These are phyloP conservation scores for Neurospora discreta DNA, from an alignment of 495 filamentous ascomycete genomes.

Conservation along the genomic window DNA sequence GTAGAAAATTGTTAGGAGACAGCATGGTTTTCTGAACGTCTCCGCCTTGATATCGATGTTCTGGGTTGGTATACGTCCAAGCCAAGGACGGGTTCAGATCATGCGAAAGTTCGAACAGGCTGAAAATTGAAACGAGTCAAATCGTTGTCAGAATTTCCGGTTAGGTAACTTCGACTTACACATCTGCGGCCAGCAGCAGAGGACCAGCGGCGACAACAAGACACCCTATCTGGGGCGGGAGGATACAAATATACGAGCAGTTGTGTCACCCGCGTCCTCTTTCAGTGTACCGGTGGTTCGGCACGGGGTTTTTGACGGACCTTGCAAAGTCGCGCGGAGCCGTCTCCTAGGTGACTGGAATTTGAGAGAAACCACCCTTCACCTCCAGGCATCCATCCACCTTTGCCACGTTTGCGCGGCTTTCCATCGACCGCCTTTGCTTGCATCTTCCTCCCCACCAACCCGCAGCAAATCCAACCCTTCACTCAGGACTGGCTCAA, in stretches of 20 bases:
- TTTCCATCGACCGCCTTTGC: not conserved
- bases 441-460: not conserved
- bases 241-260: not conserved
- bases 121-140: not conserved
- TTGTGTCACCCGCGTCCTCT: not conserved
- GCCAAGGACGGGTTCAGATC: not conserved
- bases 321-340: not conserved
- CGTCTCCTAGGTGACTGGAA: not conserved
- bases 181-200: not conserved
- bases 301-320: not conserved
- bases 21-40: not conserved
- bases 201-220: not conserved
- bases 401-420: not conserved
- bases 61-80: not conserved
- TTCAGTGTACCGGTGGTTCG: not conserved
- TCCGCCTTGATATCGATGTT: not conserved
- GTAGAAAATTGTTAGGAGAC: not conserved
- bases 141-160: not conserved
- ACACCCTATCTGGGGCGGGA: not conserved
- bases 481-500: not conserved
- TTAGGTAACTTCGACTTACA: not conserved
- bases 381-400: not conserved
- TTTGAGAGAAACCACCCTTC: not conserved
- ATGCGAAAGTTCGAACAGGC: not conserved
- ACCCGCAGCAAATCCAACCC: not conserved